Evolutionary conservation across 345 rosid species (phyloP).

Genomic region (Arabidopsis arenosa): DNA sequence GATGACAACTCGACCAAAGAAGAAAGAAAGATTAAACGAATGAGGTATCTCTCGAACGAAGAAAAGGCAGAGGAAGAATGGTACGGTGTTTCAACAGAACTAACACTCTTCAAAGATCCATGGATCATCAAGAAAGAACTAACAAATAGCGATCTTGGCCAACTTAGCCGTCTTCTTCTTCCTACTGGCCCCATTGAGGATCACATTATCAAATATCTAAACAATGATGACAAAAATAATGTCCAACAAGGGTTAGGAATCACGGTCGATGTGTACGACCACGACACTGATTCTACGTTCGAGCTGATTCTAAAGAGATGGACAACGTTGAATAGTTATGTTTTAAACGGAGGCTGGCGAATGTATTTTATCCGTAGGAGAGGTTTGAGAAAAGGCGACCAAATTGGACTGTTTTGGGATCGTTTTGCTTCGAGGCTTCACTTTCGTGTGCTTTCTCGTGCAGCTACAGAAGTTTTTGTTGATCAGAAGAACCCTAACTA

Average conservation of each 20-base stretch:
- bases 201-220: conserved; percentile 18
- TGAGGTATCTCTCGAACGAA: conserved; percentile 16
- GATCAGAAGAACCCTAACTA: conserved; percentile 2
- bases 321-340: not conserved
- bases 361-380: conserved; percentile 20
- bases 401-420: conserved; percentile 38
- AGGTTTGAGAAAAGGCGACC: conserved; percentile 17
- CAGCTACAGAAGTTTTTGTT: not conserved
- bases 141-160: conserved; percentile 19
- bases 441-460: conserved; percentile 36
- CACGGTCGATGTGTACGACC: conserved; percentile 30
- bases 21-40: not conserved
- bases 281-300: conserved; percentile 18
- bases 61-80: conserved; percentile 27
- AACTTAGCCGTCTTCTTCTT: conserved; percentile 26
- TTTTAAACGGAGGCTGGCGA: conserved; percentile 28
- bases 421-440: conserved; percentile 12
- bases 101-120: conserved; percentile 24
- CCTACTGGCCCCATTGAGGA: not conserved
- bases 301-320: conserved; percentile 26
- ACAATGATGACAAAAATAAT: not conserved
- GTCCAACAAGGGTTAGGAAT: conserved; percentile 10
- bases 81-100: conserved; percentile 14
- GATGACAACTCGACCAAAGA: not conserved
- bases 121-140: conserved; percentile 32